Base-by-base conservation (phyloP, 805 yeast species). In the Kodamaea jinghongensis region DNA sequence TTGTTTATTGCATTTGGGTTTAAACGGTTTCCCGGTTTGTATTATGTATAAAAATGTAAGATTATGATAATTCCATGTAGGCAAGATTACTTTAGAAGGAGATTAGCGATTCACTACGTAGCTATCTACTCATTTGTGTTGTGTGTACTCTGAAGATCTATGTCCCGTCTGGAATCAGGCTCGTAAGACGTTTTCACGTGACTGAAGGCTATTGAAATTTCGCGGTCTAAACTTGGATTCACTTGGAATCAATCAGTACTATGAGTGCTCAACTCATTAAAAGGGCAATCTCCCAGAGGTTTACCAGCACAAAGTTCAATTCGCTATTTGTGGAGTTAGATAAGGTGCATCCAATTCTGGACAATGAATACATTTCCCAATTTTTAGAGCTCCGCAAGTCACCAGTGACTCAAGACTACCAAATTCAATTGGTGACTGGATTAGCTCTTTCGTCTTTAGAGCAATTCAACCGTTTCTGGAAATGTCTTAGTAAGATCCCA, bases 251-350 rank as follows among this genome's bases (percentile, higher is more conserved):
- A 20, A 20, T 8, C 23, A n/a, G n/a, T n/a, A 20, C 23, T 6
- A 20, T 20, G 23, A 20, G 23, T 27, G 34, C 27, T 9, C 50
- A 50, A 34, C 50, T 64, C 12, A 49, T 62, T 17, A 48, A 44
- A 35, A 48, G 45, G 8, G 45, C 61, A 2, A 40, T 56, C 3
- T 41, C 47, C 14, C 52, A 51, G 38, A 46, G 46, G 7, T 40
- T 60, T 4, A 29, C 62, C 7, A 43, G 49, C 27, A 54, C 51
- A 36, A 50, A 51, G 11, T 67, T 67, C 42, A 43, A 51, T 4
- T 43, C 52, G 3, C 49, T 67, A 12, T 56, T 51, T 41, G 47
- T 50, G 30, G 68, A 65, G 43, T 47, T 67, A 17, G 53, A 56
- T 20, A 43, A 49, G 11, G 43, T 42, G 13, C 39, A 42, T 2